phyloP scores from a whole-genome alignment of 805 yeast species.

The Cyberlindnera euphorbiae region DNA sequence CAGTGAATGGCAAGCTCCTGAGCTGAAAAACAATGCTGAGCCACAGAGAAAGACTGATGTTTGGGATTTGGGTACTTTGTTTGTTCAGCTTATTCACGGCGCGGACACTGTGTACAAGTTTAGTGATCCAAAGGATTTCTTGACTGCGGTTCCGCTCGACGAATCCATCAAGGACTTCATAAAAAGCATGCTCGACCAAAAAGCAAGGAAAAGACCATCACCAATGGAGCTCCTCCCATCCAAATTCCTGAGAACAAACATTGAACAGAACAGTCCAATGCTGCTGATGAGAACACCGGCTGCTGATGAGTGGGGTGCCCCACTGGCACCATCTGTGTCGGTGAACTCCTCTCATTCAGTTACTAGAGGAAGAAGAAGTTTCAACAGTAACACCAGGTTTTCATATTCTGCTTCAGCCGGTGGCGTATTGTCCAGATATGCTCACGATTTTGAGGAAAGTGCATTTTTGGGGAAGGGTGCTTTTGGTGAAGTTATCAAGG shows the following conservation, averaged over 20 bases:
- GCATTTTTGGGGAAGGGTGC: conserved; percentile 92
- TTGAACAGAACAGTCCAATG: conserved; percentile 34
- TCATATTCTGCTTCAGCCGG: conserved; percentile 24
- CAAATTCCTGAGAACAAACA: conserved; percentile 73
- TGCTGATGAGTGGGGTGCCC: conserved; percentile 16
- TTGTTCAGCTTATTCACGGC: conserved; percentile 63
- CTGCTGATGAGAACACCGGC: conserved; percentile 15
- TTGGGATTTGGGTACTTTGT: conserved; percentile 85
- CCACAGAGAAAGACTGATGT: conserved; percentile 83
- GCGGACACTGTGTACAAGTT: conserved; percentile 48
- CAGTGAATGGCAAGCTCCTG: conserved; percentile 77
- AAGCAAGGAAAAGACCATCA: conserved; percentile 68
- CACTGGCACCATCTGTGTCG: conserved; percentile 25
- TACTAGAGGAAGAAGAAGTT: conserved; percentile 32
- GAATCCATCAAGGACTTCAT: conserved; percentile 64
- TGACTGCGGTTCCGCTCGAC: conserved; percentile 43
- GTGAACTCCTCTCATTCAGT: conserved; percentile 19
- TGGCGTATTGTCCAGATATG: conserved; percentile 60
- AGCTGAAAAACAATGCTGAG: conserved; percentile 39
- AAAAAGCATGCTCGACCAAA: conserved; percentile 55
- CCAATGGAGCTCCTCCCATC: conserved; percentile 83
- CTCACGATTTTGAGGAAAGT: conserved; percentile 91
- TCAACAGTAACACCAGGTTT: conserved; percentile 34
- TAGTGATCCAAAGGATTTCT: conserved; percentile 59
- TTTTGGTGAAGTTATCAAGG: conserved; percentile 98